phyloP scores from a whole-genome alignment of 1,284 basidiomycete genomes.

The Entoloma clypeatum region DNA sequence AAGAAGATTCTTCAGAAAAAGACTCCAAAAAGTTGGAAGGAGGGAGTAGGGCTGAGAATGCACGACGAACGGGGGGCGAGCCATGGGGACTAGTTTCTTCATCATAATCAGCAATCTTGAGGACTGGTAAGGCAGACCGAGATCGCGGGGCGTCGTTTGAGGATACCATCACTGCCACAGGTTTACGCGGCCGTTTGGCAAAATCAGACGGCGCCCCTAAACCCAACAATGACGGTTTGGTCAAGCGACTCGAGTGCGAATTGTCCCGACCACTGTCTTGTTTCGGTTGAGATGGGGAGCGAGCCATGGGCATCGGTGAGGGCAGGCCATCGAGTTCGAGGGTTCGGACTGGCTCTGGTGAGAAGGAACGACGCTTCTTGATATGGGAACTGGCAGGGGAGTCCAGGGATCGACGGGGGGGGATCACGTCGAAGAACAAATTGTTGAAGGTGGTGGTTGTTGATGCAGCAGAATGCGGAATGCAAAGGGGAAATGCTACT shows the following conservation, averaged over 20 bases:
- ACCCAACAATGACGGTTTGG: slow-evolving; percentile 56
- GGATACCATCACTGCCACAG: slow-evolving; percentile 62
- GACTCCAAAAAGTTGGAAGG: slow-evolving; percentile 40
- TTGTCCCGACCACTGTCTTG: slow-evolving; percentile 55
- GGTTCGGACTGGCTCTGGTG: slow-evolving; percentile 48
- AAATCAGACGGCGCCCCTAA: slow-evolving; percentile 55
- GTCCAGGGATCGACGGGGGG: slow-evolving; percentile 43
- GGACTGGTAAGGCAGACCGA: slow-evolving; percentile 41
- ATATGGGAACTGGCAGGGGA: slow-evolving; percentile 41
- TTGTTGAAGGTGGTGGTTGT: slow-evolving; percentile 50
- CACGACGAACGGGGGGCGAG: slow-evolving; percentile 56
- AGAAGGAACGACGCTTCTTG: slow-evolving; percentile 68
- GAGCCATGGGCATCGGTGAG: slow-evolving; percentile 57
- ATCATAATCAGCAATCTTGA: slow-evolving; percentile 27
- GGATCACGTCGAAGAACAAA: slow-evolving; percentile 58
- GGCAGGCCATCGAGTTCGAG: slow-evolving; percentile 28
- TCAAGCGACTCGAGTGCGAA: slow-evolving; percentile 39
- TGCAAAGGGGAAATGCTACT: slow-evolving; percentile 32
- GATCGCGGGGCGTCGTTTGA: slow-evolving; percentile 36
- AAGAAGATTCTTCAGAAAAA: slow-evolving; percentile 56
- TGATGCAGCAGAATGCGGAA: slow-evolving; percentile 49
- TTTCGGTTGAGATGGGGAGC: slow-evolving; percentile 63
- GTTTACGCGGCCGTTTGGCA: slow-evolving; percentile 58
- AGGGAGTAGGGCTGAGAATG: slow-evolving; percentile 69
- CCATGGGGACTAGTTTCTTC: slow-evolving; percentile 27